Conservation (phyloP, 176 grass and related monocot species). For the Musa itinerans region DNA sequence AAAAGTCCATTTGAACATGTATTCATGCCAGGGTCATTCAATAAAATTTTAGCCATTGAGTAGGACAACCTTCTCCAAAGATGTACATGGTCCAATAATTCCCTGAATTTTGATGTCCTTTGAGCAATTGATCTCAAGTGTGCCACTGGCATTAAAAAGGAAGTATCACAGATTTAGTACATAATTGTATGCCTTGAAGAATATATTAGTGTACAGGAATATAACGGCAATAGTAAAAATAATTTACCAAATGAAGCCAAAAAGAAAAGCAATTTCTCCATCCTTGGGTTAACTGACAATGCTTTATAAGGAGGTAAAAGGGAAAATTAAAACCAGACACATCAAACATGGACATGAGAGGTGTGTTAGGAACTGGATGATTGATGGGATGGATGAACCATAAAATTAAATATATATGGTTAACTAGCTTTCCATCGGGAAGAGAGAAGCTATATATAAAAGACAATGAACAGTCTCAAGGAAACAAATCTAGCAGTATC, state of each 20-base stretch:
- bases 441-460: too few species aligned
- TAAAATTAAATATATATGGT: neutral
- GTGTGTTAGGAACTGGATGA: neutral
- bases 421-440: neutral
- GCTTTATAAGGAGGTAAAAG: neutral
- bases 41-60: slow-evolving; percentile 13
- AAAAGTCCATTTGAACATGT: neutral
- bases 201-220: neutral
- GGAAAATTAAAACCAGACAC: too few species aligned
- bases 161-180: slow-evolving; percentile 11
- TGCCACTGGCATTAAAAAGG: slow-evolving; percentile 49
- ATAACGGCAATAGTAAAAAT: slow-evolving; percentile 8
- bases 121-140: slow-evolving; percentile 92
- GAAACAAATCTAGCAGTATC: neutral
- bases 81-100: slow-evolving; percentile 92
- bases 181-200: slow-evolving; percentile 8
- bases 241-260: neutral
- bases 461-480: too few species aligned
- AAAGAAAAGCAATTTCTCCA: neutral
- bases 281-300: neutral
- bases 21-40: neutral
- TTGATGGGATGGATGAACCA: neutral
- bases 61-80: slow-evolving; percentile 85
- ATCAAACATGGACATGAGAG: neutral
- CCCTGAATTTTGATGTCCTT: slow-evolving; percentile 99